Evolutionary conservation across 306 rosid species (phyloP), one percentile per base, ranked within the genome.

Genomic region (Pyrus pyrifolia): DNA sequence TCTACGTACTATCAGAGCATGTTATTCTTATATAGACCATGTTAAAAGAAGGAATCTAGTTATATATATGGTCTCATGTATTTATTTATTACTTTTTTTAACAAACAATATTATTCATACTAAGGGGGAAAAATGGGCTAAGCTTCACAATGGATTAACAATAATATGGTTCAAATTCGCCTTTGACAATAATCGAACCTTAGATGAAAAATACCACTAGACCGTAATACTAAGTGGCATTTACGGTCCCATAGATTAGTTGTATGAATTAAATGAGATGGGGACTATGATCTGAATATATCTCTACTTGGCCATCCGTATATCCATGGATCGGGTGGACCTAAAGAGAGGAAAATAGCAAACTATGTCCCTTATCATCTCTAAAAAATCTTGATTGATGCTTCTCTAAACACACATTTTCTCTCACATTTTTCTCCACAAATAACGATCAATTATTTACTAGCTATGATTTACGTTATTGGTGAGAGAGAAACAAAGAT

Each of bases 251-350:
- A 63, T 82, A 42, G 23, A 65, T 38, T 67, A 78, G 63, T 76
- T 58, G 63, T 33, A 18, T n/a, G 46, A 65, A 63, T 79, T 74
- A 79, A 70, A 64, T 71, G 83, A 67, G 76, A 72, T 67, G 64
- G 78, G 33, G 68, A 61, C 68, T 49, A 72, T 10, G 68, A 67
- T 19, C 25, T 76, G 73, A 79, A 83, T 58, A 29, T 79, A 42
- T 70, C 59, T 75, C 67, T 23, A 60, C 40, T 72, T 13, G 84
- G 79, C 67, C 67, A 60, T 79, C 81, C 81, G 55, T 76, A 45
- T 79, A 62, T 7, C 76, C 51, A 72, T 53, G 84, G 61, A 73
- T 68, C 45, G 51, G 72, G 80, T 72, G 84, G 84, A 73, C 84
- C 71, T 68, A 8, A 68, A 52, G 52, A 72, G 73, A 42, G 40